Percentiles rank a stretch among this genome's conserved stretches.
phyloP scores from a whole-genome alignment of 345 rosid genomes.

The Garcia nutans region DNA sequence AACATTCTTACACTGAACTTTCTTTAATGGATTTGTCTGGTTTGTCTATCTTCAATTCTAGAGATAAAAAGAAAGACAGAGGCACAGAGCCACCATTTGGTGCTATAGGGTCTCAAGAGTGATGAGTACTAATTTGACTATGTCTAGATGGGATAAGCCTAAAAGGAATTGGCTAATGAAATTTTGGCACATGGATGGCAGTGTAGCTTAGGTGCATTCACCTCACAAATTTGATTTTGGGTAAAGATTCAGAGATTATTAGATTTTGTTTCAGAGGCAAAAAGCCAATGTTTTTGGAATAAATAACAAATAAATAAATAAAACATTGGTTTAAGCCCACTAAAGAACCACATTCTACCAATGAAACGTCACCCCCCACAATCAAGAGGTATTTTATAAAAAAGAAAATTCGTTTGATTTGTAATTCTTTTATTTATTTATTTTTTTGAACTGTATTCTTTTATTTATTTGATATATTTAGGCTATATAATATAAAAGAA shows the following conservation, averaged over 20 bases:
- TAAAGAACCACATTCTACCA: background rate
- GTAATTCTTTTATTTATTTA: too few relatives aligned
- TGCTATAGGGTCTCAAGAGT: too few relatives aligned
- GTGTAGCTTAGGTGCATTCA: background rate
- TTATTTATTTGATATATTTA: too few relatives aligned
- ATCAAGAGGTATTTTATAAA: background rate
- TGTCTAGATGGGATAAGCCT: background rate
- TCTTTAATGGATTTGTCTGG: too few relatives aligned
- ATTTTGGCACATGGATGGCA: constrained; percentile 19
- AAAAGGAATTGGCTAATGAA: background rate
- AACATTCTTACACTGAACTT: too few relatives aligned
- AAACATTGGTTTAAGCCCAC: background rate
- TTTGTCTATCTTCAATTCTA: too few relatives aligned
- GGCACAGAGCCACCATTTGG: too few relatives aligned
- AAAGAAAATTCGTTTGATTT: too few relatives aligned
- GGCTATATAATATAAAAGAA: background rate
- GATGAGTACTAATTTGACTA: background rate
- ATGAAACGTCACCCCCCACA: background rate
- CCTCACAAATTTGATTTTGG: background rate
- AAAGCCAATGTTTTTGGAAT: background rate
- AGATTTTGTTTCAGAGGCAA: background rate
- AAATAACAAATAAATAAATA: background rate
- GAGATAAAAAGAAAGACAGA: too few relatives aligned
- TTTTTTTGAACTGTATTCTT: too few relatives aligned
- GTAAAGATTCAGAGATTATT: too few relatives aligned